These are phyloP conservation scores for Blastobotrys illinoisensis DNA, from an alignment of 1,139 yeast species.

Conservation along the genomic window DNA sequence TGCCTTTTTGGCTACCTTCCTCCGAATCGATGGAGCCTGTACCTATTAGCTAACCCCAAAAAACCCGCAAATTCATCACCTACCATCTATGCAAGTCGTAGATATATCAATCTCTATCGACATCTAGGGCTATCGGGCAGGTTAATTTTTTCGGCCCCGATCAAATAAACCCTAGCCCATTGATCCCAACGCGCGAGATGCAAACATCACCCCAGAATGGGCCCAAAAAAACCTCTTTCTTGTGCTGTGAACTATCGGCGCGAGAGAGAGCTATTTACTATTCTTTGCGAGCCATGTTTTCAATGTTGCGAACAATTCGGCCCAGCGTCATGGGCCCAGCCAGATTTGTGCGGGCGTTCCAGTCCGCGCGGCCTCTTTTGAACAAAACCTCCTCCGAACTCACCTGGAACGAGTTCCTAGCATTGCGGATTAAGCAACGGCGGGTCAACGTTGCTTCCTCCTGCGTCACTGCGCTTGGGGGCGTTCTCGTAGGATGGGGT, in stretches of 20 bases:
- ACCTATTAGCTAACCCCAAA: neutral
- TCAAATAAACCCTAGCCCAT: neutral
- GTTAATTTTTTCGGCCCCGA: neutral
- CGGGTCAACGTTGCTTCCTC: constrained; percentile 65
- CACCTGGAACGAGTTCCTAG: constrained; percentile 75
- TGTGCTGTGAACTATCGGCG: neutral
- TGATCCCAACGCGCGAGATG: neutral
- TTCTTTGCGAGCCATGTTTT: neutral
- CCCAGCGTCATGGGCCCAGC: neutral
- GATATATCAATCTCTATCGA: neutral
- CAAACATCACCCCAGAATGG: neutral
- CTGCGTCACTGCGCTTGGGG: constrained; percentile 57
- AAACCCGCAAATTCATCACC: neutral
- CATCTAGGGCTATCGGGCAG: too few relatives aligned
- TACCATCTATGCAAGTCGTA: neutral
- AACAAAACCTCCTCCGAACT: constrained; percentile 22
- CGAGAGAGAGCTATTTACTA: neutral
- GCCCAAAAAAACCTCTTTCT: neutral
- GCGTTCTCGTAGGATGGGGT: constrained; percentile 68
- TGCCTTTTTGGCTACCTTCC: neutral
- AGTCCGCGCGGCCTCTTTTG: neutral
- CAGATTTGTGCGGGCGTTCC: neutral
- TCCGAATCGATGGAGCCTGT: neutral
- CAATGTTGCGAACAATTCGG: neutral
- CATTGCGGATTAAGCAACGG: constrained; percentile 69